A percentile compares a stretch with the other conserved stretches of the same genome.
These are phyloP conservation scores for Cryptosporidium viatorum DNA, from an alignment of 169 alveolate genomes.

Conservation along the genomic window DNA sequence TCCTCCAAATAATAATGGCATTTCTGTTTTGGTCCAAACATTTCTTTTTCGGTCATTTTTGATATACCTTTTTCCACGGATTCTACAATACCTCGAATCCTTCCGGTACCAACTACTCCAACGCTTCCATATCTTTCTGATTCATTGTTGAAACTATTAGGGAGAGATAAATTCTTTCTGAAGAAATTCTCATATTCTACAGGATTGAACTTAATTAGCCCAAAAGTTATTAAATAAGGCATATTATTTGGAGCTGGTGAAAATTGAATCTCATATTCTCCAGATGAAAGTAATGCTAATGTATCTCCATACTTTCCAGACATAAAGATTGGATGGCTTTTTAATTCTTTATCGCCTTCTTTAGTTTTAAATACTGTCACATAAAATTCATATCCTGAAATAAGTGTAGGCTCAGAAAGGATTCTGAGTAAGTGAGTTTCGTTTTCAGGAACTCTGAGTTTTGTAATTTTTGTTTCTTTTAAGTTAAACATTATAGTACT, in stretches of 20 bases:
- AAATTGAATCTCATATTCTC: slow-evolving; percentile 40
- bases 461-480: slow-evolving; percentile 32
- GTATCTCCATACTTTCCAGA: slow-evolving; percentile 75
- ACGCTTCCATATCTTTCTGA: background rate
- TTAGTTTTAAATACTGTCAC: slow-evolving; percentile 23
- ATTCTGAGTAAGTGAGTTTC: slow-evolving; percentile 15
- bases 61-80: background rate
- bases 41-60: background rate
- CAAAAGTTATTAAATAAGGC: slow-evolving; percentile 66
- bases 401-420: slow-evolving; percentile 56
- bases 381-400: slow-evolving; percentile 59
- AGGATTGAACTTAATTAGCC: slow-evolving; percentile 45
- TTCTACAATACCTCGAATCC: background rate
- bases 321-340: slow-evolving; percentile 21
- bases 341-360: slow-evolving; percentile 3
- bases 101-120: slow-evolving; percentile 24
- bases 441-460: slow-evolving; percentile 16
- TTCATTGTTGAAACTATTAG: background rate
- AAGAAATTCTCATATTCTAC: slow-evolving; percentile 10
- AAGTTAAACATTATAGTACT: slow-evolving; percentile 50
- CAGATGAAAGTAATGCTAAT: background rate
- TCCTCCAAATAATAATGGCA: slow-evolving; percentile 48
- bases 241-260: slow-evolving; percentile 40
- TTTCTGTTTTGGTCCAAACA: slow-evolving; percentile 5
- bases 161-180: background rate